Conservation (phyloP, 495 filamentous ascomycete genomes). For the Lasiosphaeria miniovina region DNA sequence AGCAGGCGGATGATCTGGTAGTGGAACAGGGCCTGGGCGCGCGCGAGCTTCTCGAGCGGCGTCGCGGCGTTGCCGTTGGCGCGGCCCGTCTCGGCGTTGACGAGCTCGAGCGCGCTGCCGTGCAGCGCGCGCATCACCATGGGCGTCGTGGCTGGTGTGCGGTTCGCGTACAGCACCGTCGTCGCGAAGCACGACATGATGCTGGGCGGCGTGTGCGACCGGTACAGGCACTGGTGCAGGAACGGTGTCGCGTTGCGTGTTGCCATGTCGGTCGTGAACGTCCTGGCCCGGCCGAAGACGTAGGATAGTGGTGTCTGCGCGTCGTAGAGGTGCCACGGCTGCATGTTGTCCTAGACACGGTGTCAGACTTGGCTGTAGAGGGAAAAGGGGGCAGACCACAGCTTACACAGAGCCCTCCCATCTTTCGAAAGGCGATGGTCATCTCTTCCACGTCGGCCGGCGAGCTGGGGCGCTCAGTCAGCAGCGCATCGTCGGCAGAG, state of each 20-base stretch:
- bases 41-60: constrained; percentile 31
- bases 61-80: constrained; percentile 7
- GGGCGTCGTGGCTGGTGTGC: constrained; percentile 27
- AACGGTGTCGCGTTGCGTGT: constrained; percentile 29
- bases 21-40: constrained; percentile 33
- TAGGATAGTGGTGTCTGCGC: constrained; percentile 28
- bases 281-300: constrained; percentile 24
- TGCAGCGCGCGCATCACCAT: constrained; percentile 30
- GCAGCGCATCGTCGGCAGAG: background rate
- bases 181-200: constrained; percentile 33
- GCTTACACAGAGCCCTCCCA: constrained; percentile 27
- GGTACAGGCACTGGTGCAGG: constrained; percentile 34
- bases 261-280: constrained; percentile 25
- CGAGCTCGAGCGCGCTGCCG: constrained; percentile 25
- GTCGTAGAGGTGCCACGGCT: constrained; percentile 36
- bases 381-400: background rate
- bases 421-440: constrained; percentile 13
- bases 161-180: constrained; percentile 32
- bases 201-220: constrained; percentile 26
- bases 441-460: constrained; percentile 20
- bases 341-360: constrained; percentile 23
- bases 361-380: constrained; percentile 1
- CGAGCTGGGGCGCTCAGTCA: constrained; percentile 9
- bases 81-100: constrained; percentile 8
- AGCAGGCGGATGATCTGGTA: constrained; percentile 39